phyloP scores from a whole-genome alignment of 2,329 filamentous ascomycete species.

The Fusarium sp. region DNA sequence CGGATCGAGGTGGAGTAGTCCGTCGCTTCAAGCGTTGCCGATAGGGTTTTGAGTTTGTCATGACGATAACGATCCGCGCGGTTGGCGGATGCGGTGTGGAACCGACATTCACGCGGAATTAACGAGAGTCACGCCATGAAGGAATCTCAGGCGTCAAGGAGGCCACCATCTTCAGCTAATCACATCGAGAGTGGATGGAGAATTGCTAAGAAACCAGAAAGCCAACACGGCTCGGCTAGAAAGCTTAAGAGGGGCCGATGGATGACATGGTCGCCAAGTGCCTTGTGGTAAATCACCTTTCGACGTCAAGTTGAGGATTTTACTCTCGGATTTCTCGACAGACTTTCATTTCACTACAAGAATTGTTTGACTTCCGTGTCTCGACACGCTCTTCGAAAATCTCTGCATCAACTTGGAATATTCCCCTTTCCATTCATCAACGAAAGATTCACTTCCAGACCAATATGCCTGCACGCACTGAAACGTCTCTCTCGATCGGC shows the following conservation, averaged over 20 bases:
- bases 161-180: background rate
- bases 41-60: background rate
- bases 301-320: background rate
- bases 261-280: background rate
- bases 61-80: background rate
- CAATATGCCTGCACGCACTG: constrained; percentile 14
- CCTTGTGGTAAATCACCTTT: background rate
- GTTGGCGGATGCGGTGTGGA: background rate
- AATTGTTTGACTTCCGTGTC: background rate
- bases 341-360: background rate
- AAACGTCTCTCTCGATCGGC: constrained; percentile 47
- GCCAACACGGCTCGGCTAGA: too few species aligned
- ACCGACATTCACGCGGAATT: background rate
- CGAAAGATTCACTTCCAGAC: background rate
- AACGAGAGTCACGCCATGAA: background rate
- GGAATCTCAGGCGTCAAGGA: background rate
- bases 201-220: background rate
- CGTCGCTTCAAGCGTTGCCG: background rate
- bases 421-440: background rate
- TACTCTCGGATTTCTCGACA: background rate
- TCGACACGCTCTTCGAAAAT: background rate
- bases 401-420: background rate
- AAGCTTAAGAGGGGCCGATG: too few species aligned
- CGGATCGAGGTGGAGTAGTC: constrained; percentile 7
- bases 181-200: background rate